Evolutionary conservation across 768 basidiomycete species (phyloP).

Genomic region (Boletellus emodensis): DNA sequence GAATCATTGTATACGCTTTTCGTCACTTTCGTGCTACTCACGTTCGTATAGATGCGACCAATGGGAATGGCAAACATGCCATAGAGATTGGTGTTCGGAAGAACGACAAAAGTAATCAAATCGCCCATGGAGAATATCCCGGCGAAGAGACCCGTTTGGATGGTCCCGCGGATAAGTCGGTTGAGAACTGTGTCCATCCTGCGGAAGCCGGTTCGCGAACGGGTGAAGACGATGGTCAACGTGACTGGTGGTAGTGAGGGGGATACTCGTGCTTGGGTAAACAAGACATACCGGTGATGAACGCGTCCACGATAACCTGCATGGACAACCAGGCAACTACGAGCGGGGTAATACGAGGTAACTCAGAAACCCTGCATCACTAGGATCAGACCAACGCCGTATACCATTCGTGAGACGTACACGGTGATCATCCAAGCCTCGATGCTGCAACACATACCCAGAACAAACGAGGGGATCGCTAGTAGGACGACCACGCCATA

Average conservation of each 20-base stretch:
- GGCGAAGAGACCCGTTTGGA: conserved; percentile 52
- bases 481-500: conserved; percentile 35
- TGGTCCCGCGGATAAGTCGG: conserved; percentile 49
- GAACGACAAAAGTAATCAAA: conserved; percentile 34
- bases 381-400: not conserved
- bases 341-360: conserved; percentile 37
- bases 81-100: conserved; percentile 31
- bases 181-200: conserved; percentile 51
- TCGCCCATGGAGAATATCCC: conserved; percentile 50
- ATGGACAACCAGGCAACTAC: conserved; percentile 46
- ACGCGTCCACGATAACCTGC: conserved; percentile 41
- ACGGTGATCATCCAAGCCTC: conserved; percentile 39
- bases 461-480: conserved; percentile 38
- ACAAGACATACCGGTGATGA: conserved; percentile 38
- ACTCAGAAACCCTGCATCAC: conserved; percentile 36
- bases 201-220: conserved; percentile 48
- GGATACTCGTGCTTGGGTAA: no score
- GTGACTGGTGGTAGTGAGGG: conserved; percentile 14
- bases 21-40: conserved; percentile 19
- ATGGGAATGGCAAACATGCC: conserved; percentile 39
- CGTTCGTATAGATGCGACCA: conserved; percentile 45
- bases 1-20: not conserved
- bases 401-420: conserved; percentile 27
- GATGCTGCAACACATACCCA: conserved; percentile 42
- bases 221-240: conserved; percentile 30